Evolutionary conservation across 129 eudicot species (phyloP).

Genomic region (Flaveria robusta): DNA sequence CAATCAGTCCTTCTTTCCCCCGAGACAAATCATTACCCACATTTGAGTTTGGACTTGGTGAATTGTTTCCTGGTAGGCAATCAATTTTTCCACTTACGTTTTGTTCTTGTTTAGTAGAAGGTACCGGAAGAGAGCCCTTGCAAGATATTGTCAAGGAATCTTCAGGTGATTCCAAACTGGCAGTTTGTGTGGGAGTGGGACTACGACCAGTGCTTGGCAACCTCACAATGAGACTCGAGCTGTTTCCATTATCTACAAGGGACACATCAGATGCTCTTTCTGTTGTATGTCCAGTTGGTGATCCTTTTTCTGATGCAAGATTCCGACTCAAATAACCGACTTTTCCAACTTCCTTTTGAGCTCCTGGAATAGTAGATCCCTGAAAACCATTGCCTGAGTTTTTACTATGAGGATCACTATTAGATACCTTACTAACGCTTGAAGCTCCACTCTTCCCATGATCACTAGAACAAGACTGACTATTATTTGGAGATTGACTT

Average conservation of each 20-base stretch:
- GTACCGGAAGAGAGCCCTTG: constrained; percentile 45
- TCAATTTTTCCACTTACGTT: constrained; percentile 38
- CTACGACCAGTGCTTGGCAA: constrained; percentile 61
- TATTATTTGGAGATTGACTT: constrained; percentile 78
- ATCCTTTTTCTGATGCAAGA: constrained; percentile 52
- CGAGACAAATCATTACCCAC: constrained; percentile 42
- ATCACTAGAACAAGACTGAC: constrained; percentile 66
- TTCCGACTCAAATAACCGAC: constrained; percentile 34
- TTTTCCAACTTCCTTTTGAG: constrained; percentile 58
- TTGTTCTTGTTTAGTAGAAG: constrained; percentile 52
- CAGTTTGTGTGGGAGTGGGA: constrained; percentile 64
- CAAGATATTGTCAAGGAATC: constrained; percentile 37
- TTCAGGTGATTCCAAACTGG: constrained; percentile 56
- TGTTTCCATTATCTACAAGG: constrained; percentile 50
- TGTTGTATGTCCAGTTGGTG: constrained; percentile 38
- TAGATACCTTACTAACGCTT: constrained; percentile 49
- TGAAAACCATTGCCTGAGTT: constrained; percentile 56
- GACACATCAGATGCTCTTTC: constrained; percentile 43
- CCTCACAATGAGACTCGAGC: constrained; percentile 68
- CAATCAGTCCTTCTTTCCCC: constrained; percentile 42
- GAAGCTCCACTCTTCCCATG: constrained; percentile 48
- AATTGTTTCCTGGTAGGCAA: constrained; percentile 25
- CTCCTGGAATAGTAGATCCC: constrained; percentile 45
- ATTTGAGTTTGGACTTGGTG: constrained; percentile 23
- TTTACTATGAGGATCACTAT: constrained; percentile 50